Conservation (phyloP, 805 yeast genomes). For the Peterozyma xylosa region DNA sequence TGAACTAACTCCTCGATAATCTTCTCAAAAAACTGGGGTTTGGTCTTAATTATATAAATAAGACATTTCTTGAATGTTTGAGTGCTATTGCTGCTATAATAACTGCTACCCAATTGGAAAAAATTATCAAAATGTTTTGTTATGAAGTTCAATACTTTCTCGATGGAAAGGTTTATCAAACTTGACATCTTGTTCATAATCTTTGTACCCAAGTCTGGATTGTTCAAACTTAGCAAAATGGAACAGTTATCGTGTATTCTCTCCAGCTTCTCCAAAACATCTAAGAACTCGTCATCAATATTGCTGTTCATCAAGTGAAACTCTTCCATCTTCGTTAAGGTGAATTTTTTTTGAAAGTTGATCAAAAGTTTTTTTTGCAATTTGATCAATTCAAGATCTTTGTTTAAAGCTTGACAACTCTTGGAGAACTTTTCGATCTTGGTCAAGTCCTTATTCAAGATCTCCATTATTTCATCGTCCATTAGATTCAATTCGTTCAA, state of each 20-base stretch:
- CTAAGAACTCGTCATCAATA: conserved; percentile 44
- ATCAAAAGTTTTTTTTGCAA: conserved; percentile 45
- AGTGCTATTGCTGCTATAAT: conserved; percentile 10
- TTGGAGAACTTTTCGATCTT: conserved; percentile 12
- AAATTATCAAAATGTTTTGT: conserved; percentile 18
- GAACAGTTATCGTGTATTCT: conserved; percentile 61
- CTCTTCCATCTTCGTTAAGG: conserved; percentile 66
- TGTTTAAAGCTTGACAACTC: conserved; percentile 16
- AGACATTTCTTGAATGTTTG: conserved; percentile 21
- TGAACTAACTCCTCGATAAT: conserved; percentile 59
- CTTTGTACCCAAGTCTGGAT: conserved; percentile 55
- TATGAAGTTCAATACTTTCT: conserved; percentile 38
- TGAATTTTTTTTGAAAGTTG: conserved; percentile 52
- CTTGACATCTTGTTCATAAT: conserved; percentile 53
- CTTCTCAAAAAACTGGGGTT: conserved; percentile 44
- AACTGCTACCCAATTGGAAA: conserved; percentile 9
- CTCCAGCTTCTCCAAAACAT: conserved; percentile 52
- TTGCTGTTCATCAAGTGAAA: conserved; percentile 43
- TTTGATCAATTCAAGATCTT: conserved; percentile 25
- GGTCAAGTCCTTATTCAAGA: conserved; percentile 20
- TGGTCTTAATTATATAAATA: conserved; percentile 22
- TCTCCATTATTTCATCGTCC: conserved; percentile 14
- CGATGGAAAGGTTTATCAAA: conserved; percentile 45
- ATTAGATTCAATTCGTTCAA: conserved; percentile 17
- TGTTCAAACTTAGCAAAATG: conserved; percentile 60